Evolutionary conservation across 768 basidiomycete genomes (phyloP).

Genomic region (Pleurotus pulmonarius): DNA sequence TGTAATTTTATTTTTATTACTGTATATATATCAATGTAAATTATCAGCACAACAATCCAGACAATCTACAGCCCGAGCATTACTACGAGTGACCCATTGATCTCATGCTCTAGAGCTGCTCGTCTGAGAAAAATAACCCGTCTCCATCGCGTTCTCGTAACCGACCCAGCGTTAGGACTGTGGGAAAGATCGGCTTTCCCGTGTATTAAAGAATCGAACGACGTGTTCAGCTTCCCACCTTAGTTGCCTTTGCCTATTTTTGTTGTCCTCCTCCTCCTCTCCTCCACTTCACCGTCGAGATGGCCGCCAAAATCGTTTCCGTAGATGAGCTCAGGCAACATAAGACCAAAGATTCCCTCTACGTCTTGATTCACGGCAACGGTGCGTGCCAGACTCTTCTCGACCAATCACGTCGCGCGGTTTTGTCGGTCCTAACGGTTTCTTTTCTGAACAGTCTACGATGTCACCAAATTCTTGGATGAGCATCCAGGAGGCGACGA

Average conservation of each 20-base stretch:
- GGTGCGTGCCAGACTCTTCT: conserved; percentile 38
- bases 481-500: conserved; percentile 99
- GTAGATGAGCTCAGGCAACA: conserved; percentile 77
- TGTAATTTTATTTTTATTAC: background rate
- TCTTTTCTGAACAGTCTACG: conserved; percentile 64
- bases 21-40: background rate
- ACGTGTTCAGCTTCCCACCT: background rate
- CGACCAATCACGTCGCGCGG: conserved; percentile 29
- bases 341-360: conserved; percentile 71
- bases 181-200: background rate
- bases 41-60: no score
- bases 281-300: conserved; percentile 20
- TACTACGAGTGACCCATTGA: background rate
- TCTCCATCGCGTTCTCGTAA: background rate
- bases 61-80: no score
- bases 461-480: conserved; percentile 91
- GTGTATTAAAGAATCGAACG: conserved; percentile 7
- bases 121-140: background rate
- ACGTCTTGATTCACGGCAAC: conserved; percentile 81
- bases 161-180: background rate
- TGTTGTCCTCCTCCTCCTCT: conserved; percentile 6
- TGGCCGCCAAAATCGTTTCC: conserved; percentile 56
- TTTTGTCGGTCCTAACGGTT: conserved; percentile 23
- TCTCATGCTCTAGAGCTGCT: background rate
- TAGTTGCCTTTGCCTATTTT: background rate